A percentile compares a stretch with the other conserved stretches of the same genome.
These are phyloP conservation scores for Mycena olivaceomarginata DNA, from an alignment of 768 basidiomycete species.

Conservation along the genomic window DNA sequence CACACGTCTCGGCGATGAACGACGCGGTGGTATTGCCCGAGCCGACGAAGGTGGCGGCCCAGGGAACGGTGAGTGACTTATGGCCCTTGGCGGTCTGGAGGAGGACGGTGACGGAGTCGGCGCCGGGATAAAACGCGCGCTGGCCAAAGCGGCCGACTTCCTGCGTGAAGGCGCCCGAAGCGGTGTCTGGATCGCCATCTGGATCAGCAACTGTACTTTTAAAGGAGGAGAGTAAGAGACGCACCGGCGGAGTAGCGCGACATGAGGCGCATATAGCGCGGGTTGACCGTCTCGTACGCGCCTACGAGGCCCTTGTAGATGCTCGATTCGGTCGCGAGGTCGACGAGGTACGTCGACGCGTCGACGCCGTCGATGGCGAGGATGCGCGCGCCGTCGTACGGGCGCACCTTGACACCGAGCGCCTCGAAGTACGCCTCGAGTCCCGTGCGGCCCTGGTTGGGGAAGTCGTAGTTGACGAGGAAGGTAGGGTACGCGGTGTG, in stretches of 20 bases:
- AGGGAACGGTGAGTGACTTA: constrained; percentile 38
- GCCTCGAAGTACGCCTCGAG: constrained; percentile 40
- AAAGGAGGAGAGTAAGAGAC: background rate
- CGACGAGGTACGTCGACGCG: constrained; percentile 31
- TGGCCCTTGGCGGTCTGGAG: constrained; percentile 25
- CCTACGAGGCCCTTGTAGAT: constrained; percentile 45
- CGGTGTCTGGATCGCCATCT: constrained; percentile 14
- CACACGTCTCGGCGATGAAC: constrained; percentile 41
- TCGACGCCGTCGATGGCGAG: constrained; percentile 40
- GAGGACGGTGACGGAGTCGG: constrained; percentile 24
- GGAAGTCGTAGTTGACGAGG: constrained; percentile 45
- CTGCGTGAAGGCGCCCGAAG: constrained; percentile 39
- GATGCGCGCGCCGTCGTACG: constrained; percentile 40
- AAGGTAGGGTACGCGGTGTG: constrained; percentile 40
- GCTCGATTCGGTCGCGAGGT: constrained; percentile 38
- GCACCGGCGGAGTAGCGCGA: constrained; percentile 39
- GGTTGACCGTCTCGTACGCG: constrained; percentile 38
- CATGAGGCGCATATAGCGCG: constrained; percentile 44
- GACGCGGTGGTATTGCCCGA: constrained; percentile 37
- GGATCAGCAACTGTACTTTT: too few species aligned
- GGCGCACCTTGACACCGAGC: constrained; percentile 36
- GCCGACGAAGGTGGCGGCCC: constrained; percentile 43
- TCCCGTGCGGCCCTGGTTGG: constrained; percentile 37
- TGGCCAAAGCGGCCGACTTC: constrained; percentile 43
- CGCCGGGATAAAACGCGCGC: constrained; percentile 44